Evolutionary conservation across 176 grass and related monocot species (phyloP), one percentile per base, ranked within the genome.

Genomic region (Tillandsia fasciculata): DNA sequence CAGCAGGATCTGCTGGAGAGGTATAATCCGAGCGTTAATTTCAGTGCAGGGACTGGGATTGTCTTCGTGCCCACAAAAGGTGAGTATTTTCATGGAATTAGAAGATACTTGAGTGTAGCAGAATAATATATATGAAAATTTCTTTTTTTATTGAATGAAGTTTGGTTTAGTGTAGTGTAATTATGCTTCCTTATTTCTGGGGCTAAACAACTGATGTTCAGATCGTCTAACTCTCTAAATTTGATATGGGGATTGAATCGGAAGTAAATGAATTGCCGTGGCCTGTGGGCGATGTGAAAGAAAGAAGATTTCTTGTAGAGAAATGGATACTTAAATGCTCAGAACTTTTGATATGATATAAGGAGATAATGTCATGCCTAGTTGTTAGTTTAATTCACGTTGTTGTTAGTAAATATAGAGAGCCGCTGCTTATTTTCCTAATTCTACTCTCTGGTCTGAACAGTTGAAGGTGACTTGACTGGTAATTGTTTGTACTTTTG

Each of bases 11-110:
- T 77, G 66, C 65, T 77, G 65, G 52, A 11, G 52, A 69, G 8
- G 11, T 77, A 61, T 50, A 77, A 77, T 47, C 75, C 52, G 3
- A 42, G 17, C 15, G 26, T 24, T 3, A 50, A 63, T 63, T 77
- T 77, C 11, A 77, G n/a, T 14, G 18, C 27, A 12, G 65, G 65
- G 12, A 12, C 24, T 14, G 52, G 70, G 15, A 58, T 59, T 13
- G 52, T 77, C 9, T 77, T 77, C 15, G 54, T 77, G 26, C 75
- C 75, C 15, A 26, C 65, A 5, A 61, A 27, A 77, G 75, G 75
- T 77, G 49, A 75, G 57, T 0, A 47, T 50, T 64, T 73, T 50
- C 33, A 42, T 42, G 33, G 33, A 42, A 42, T 42, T 6, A 42
- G 33, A 42, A 8, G 33, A 6, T 42, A 7, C 33, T 42, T 1